These are phyloP conservation scores for Calvatia gigantea DNA, from an alignment of 768 basidiomycete species.

Conservation along the genomic window DNA sequence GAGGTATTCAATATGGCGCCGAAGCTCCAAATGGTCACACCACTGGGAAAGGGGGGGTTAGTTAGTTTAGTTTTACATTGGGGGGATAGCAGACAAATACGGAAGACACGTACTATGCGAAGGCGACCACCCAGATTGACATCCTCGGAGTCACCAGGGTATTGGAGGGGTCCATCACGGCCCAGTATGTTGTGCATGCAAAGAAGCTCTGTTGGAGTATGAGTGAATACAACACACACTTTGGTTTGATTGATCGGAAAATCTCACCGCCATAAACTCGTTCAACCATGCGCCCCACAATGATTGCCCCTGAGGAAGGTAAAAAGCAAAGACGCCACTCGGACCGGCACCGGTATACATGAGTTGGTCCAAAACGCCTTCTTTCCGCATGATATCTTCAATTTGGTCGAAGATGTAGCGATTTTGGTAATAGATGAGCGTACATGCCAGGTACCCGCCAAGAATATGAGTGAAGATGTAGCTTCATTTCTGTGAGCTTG, in stretches of 20 bases:
- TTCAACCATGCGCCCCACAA: constrained; percentile 7
- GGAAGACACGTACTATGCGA: constrained; percentile 1
- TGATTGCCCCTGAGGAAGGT: constrained; percentile 3
- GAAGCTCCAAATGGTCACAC: constrained; percentile 5
- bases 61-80: neutral
- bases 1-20: constrained; percentile 4
- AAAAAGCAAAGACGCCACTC: constrained; percentile 8
- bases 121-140: constrained; percentile 1
- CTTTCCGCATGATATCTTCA: neutral
- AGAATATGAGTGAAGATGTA: constrained; percentile 1
- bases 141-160: constrained; percentile 4
- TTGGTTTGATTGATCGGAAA: neutral
- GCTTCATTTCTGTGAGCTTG: neutral
- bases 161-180: constrained; percentile 6
- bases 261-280: constrained; percentile 5
- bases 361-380: constrained; percentile 1
- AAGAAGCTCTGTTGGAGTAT: neutral
- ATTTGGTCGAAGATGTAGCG: constrained; percentile 1
- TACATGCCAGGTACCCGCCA: constrained; percentile 4
- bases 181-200: constrained; percentile 1
- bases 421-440: constrained; percentile 2
- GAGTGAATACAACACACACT: neutral
- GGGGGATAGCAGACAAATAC: neutral
- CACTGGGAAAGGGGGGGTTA: neutral
- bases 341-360: constrained; percentile 1